Evolutionary conservation across 805 yeast species (phyloP).

Genomic region (Metschnikowia vanudenii): DNA sequence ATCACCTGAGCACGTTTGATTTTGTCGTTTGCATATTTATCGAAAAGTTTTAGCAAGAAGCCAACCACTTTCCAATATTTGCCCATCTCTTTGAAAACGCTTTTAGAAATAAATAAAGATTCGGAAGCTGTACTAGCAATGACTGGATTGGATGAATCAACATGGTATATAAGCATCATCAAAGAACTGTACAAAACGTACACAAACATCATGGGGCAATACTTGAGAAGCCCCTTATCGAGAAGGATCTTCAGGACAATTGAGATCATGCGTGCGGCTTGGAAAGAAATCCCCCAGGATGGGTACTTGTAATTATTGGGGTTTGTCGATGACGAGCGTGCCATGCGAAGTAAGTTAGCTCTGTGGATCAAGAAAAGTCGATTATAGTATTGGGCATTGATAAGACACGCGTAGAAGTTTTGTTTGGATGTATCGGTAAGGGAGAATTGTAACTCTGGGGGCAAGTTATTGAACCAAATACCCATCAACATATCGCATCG

Average conservation of each 20-base stretch:
- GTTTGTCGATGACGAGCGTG: slow-evolving; percentile 37
- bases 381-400: slow-evolving; percentile 70
- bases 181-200: slow-evolving; percentile 63
- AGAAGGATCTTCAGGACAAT: slow-evolving; percentile 56
- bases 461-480: slow-evolving; percentile 68
- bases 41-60: slow-evolving; percentile 37
- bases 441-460: slow-evolving; percentile 60
- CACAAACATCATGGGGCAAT: slow-evolving; percentile 58
- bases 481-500: slow-evolving; percentile 78
- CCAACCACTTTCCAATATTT: slow-evolving; percentile 41
- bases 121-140: slow-evolving; percentile 45
- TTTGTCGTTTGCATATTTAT: slow-evolving; percentile 43
- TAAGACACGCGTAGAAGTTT: slow-evolving; percentile 53
- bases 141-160: slow-evolving; percentile 42
- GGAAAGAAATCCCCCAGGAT: slow-evolving; percentile 80
- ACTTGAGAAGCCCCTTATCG: slow-evolving; percentile 47
- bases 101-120: slow-evolving; percentile 37
- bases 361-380: slow-evolving; percentile 70
- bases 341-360: slow-evolving; percentile 58
- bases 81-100: slow-evolving; percentile 38
- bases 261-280: slow-evolving; percentile 75
- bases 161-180: slow-evolving; percentile 70
- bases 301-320: slow-evolving; percentile 54
- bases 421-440: slow-evolving; percentile 54
- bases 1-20: slow-evolving; percentile 41